Evolutionary conservation across 148 eudicot genomes (phyloP), one percentile per base, ranked within the genome.

Genomic region (Polygonum maritimum): DNA sequence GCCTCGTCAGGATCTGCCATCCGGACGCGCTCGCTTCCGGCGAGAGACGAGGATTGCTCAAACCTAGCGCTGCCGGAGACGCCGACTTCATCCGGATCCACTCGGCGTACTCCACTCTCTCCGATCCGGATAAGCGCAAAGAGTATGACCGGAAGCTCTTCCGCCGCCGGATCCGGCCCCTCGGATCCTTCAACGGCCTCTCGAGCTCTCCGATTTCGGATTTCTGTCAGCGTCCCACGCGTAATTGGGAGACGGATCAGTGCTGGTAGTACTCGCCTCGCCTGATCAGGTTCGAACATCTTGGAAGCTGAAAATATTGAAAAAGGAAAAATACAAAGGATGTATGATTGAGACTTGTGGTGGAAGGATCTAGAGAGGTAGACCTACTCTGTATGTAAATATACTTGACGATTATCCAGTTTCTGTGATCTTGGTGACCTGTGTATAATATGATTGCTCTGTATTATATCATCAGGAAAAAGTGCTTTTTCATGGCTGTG

Each of bases 241-340:
- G 87, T 54, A 87, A 85, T 74, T 91, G 92, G 96, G 92, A 91
- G 80, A 83, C 89, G 6, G 92, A 89, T 48, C 92, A 91, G 80
- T 90, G 95, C 78, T 90, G 92, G 95, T 90, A 71, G 74, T 41
- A 35, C n/a, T 35, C 15, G 71, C 35, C 44, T 65, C 71, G 19
- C 71, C 70, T 36, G 71, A 35, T 65, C 71, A 65, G 41, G 19
- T 65, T 35, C 41, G 71, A 36, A 36, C 1, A 14, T 1, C 35
- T 58, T 19, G 26, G 63, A 57, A 57, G 31, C 31, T 16, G 2
- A 60, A 60, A 10, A 60, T 3, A 31, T 11, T 13, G 21, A 16
- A 13, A 35, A 26, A 63, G n/a, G n/a, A n/a, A n/a, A n/a, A n/a
- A n/a, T n/a, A n/a, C n/a, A n/a, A n/a, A n/a, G n/a, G n/a, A n/a